A percentile compares a stretch with the other conserved stretches of the same genome.
Evolutionary conservation across 2,329 filamentous ascomycete genomes (phyloP).

Genomic region (Colletotrichum gigasporum): DNA sequence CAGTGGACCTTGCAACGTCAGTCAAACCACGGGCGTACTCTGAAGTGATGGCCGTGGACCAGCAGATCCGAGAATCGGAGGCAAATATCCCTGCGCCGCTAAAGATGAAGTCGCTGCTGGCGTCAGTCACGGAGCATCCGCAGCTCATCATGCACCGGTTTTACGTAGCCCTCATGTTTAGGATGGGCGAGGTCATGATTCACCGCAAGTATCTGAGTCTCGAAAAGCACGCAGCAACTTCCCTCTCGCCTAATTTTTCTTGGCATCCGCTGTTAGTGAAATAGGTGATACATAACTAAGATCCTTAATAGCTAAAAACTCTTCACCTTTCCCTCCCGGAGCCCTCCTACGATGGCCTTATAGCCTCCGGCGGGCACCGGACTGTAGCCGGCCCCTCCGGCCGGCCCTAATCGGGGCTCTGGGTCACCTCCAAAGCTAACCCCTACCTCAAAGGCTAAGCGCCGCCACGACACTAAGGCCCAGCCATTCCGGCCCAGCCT

Average conservation of each 20-base stretch:
- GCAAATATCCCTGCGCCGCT: constrained; percentile 36
- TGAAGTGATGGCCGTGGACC: constrained; percentile 36
- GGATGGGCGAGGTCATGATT: constrained; percentile 42
- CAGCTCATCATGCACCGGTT: constrained; percentile 38
- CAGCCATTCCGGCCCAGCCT: too few species aligned
- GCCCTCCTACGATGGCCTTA: too few species aligned
- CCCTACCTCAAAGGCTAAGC: too few species aligned
- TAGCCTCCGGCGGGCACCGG: too few species aligned
- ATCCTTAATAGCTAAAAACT: too few species aligned
- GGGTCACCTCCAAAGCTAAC: too few species aligned
- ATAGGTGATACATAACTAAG: too few species aligned
- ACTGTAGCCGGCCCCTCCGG: too few species aligned
- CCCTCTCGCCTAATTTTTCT: constrained; percentile 38
- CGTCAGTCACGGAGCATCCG: constrained; percentile 36
- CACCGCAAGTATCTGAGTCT: constrained; percentile 39
- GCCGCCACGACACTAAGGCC: too few species aligned
- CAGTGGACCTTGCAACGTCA: constrained; percentile 33
- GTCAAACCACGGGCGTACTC: constrained; percentile 30
- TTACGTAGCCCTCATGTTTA: constrained; percentile 39
- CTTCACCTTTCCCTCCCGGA: too few species aligned
- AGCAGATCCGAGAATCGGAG: constrained; percentile 35
- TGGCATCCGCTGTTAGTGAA: too few species aligned
- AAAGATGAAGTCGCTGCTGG: constrained; percentile 28
- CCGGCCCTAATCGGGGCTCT: too few species aligned
- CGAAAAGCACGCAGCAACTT: constrained; percentile 33